Percentiles rank a stretch among this genome's conserved stretches.
Evolutionary conservation across 2,329 filamentous ascomycete species (phyloP).

Genomic region (Alternaria solani): DNA sequence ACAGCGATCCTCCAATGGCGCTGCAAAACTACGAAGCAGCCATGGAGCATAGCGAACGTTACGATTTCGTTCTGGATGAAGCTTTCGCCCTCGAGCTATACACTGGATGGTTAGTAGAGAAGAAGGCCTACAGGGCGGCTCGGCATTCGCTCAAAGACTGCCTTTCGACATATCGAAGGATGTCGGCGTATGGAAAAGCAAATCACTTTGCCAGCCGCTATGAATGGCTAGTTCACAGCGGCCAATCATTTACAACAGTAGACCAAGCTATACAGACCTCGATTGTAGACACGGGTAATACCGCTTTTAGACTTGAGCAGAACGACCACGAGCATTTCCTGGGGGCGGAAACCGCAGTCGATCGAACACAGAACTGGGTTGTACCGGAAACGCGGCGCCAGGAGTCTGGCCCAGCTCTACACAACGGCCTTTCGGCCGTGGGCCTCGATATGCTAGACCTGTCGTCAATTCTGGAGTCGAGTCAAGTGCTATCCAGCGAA

Average conservation of each 20-base stretch:
- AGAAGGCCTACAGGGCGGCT: conserved; percentile 71
- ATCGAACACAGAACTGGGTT: conserved; percentile 60
- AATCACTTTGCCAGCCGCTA: conserved; percentile 73
- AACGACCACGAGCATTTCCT: conserved; percentile 54
- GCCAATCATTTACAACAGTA: conserved; percentile 65
- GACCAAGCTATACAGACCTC: conserved; percentile 76
- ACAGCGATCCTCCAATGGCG: conserved; percentile 61
- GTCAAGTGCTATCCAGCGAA: conserved; percentile 81
- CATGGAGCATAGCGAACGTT: conserved; percentile 74
- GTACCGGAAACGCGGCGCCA: conserved; percentile 53
- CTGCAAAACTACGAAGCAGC: conserved; percentile 73
- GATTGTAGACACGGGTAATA: conserved; percentile 59
- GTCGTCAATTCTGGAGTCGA: conserved; percentile 79
- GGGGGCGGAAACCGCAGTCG: conserved; percentile 50
- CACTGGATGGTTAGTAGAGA: conserved; percentile 73
- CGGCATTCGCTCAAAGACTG: conserved; percentile 73
- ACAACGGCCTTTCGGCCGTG: conserved; percentile 70
- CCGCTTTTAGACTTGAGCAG: conserved; percentile 54
- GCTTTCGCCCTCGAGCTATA: conserved; percentile 77
- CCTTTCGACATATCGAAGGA: conserved; percentile 71
- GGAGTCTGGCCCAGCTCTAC: conserved; percentile 60
- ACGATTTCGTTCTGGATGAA: conserved; percentile 74
- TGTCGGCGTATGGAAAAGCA: conserved; percentile 74
- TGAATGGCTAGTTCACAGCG: conserved; percentile 70
- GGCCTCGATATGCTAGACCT: conserved; percentile 82